Conservation (phyloP, 176 grass and related monocot species). For the Phoenix roebelenii region DNA sequence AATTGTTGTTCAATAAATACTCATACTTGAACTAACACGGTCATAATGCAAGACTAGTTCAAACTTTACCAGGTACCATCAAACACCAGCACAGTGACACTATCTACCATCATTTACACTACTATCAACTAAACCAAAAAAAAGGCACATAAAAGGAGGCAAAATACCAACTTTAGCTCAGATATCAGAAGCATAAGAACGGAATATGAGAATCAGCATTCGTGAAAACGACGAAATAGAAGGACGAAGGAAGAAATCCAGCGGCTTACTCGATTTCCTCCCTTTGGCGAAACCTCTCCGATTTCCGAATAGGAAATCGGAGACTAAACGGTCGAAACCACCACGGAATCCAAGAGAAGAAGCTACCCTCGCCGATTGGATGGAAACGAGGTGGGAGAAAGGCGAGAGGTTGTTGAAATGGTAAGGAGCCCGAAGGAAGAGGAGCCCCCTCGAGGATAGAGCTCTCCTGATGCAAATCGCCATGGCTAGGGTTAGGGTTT, state of each 20-base stretch:
- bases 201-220: neutral
- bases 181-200: neutral
- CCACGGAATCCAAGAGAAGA: too few species aligned
- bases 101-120: too few species aligned
- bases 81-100: too few species aligned
- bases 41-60: too few species aligned
- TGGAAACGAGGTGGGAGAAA: neutral
- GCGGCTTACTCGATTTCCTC: constrained; percentile 3
- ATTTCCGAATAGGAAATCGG: constrained; percentile 1
- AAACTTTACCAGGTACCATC: too few species aligned
- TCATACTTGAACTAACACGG: too few species aligned
- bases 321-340: neutral
- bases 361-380: neutral
- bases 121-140: too few species aligned
- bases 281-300: constrained; percentile 6
- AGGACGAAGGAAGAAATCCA: neutral
- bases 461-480: constrained; percentile 4
- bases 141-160: too few species aligned
- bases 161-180: too few species aligned
- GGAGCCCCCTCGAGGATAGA: neutral
- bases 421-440: neutral
- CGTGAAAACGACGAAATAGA: neutral
- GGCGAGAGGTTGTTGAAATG: constrained; percentile 1
- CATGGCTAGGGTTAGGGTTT: constrained; percentile 4
- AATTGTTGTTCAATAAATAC: too few species aligned